Conservation (phyloP, 73 alveolate species). For the Tetrahymena borealis region DNA sequence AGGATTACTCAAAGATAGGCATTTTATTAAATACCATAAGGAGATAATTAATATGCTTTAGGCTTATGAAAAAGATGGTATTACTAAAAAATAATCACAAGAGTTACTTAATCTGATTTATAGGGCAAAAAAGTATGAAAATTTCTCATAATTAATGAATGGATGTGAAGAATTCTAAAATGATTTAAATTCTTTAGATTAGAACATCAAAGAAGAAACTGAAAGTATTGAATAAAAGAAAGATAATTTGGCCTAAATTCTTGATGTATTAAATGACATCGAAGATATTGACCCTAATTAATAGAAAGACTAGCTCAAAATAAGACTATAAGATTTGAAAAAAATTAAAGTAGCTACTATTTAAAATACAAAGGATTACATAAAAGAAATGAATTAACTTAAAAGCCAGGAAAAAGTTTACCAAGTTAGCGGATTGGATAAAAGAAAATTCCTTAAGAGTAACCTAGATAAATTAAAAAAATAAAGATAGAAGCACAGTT, state of each 20-base stretch:
- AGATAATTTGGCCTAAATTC: background rate
- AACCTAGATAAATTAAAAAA: background rate
- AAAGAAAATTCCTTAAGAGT: background rate
- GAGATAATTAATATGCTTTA: background rate
- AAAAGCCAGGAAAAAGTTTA: background rate
- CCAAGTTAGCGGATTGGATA: background rate
- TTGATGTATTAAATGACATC: background rate
- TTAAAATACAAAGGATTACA: background rate
- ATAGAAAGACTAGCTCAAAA: background rate
- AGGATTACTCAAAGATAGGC: background rate
- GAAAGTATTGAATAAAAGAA: background rate
- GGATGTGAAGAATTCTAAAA: background rate
- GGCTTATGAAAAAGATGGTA: background rate
- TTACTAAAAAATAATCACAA: background rate
- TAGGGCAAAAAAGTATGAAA: background rate
- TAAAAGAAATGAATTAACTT: background rate
- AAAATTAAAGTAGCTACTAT: background rate
- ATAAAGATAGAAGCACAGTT: background rate
- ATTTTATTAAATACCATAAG: background rate
- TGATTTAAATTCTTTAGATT: background rate
- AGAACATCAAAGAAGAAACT: background rate
- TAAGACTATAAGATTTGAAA: background rate
- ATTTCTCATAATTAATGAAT: background rate
- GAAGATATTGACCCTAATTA: background rate
- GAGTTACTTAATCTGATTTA: background rate